Percentiles rank a stretch among this genome's conserved stretches.
These are phyloP conservation scores for Pichia sp. DNA, from an alignment of 1,139 yeast genomes.

Conservation along the genomic window DNA sequence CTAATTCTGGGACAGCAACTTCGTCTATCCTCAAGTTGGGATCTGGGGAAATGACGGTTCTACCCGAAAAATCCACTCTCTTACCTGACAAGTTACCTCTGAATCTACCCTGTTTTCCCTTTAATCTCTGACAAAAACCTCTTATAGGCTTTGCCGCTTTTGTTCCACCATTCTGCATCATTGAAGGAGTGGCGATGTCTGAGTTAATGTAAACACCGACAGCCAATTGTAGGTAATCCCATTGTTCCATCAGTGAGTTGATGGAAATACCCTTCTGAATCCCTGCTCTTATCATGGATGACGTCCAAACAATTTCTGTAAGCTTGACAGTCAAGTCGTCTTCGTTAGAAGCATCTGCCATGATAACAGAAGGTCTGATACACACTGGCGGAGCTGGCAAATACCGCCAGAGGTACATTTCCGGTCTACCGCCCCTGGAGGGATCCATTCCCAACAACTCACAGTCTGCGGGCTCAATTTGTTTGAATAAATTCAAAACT, in stretches of 20 bases:
- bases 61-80: slow-evolving; percentile 96
- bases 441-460: slow-evolving; percentile 90
- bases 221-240: slow-evolving; percentile 94
- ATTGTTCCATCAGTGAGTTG: slow-evolving; percentile 92
- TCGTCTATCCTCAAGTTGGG: slow-evolving; percentile 93
- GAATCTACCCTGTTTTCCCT: slow-evolving; percentile 98
- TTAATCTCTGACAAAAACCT: slow-evolving; percentile 93
- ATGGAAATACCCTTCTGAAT: slow-evolving; percentile 91
- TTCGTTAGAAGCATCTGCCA: slow-evolving; percentile 94
- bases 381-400: slow-evolving; percentile 99
- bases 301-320: slow-evolving; percentile 95
- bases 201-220: slow-evolving; percentile 97
- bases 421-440: slow-evolving; percentile 86
- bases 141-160: slow-evolving; percentile 77
- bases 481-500: slow-evolving; percentile 81
- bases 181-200: slow-evolving; percentile 84
- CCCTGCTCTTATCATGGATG: slow-evolving; percentile 88
- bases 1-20: slow-evolving; percentile 97
- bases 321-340: slow-evolving; percentile 95
- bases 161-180: slow-evolving; percentile 60
- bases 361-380: slow-evolving; percentile 92
- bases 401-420: slow-evolving; percentile 94
- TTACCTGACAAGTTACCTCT: slow-evolving; percentile 97
- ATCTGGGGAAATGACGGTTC: slow-evolving; percentile 98
- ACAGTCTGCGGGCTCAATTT: slow-evolving; percentile 80